Evolutionary conservation across 257 asterid genomes (phyloP).

Genomic region (Eustoma russellianum): DNA sequence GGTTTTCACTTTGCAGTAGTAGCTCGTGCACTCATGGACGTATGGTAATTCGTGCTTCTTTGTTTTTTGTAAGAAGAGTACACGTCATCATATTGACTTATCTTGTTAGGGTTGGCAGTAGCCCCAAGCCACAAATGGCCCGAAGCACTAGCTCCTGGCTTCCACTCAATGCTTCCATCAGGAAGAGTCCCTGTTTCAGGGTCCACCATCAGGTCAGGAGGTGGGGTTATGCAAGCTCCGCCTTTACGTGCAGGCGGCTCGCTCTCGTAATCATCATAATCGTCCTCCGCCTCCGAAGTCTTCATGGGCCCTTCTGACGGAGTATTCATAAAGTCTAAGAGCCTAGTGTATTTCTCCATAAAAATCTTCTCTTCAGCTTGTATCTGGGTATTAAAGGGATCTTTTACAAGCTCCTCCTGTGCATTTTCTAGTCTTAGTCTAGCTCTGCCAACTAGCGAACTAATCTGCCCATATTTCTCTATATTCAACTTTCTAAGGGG

Average conservation of each 20-base stretch:
- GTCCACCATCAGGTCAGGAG: constrained; percentile 55
- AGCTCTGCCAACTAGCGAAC: no score
- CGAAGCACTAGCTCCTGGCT: constrained; percentile 30
- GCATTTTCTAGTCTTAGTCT: no score
- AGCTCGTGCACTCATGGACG: constrained; percentile 81
- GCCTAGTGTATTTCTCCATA: no score
- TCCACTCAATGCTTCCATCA: constrained; percentile 65
- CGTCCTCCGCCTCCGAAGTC: constrained; percentile 50
- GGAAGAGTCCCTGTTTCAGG: constrained; percentile 46
- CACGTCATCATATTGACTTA: constrained; percentile 87
- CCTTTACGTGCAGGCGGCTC: constrained; percentile 63
- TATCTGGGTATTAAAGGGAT: no score
- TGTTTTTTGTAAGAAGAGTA: constrained; percentile 86
- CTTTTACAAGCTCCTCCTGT: no score
- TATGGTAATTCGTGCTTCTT: constrained; percentile 77
- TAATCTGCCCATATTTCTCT: no score
- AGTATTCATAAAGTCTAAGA: no score
- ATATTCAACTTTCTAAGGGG: no score
- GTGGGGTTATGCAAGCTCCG: constrained; percentile 95
- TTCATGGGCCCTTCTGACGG: constrained; percentile 65
- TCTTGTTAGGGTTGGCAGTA: constrained; percentile 59
- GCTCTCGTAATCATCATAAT: constrained; percentile 69
- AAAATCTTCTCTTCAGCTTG: no score
- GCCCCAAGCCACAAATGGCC: constrained; percentile 69
- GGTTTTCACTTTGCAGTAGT: constrained; percentile 16